Base-by-base conservation (phyloP, 2,329 filamentous ascomycete species). In the Colletotrichum karsti region DNA sequence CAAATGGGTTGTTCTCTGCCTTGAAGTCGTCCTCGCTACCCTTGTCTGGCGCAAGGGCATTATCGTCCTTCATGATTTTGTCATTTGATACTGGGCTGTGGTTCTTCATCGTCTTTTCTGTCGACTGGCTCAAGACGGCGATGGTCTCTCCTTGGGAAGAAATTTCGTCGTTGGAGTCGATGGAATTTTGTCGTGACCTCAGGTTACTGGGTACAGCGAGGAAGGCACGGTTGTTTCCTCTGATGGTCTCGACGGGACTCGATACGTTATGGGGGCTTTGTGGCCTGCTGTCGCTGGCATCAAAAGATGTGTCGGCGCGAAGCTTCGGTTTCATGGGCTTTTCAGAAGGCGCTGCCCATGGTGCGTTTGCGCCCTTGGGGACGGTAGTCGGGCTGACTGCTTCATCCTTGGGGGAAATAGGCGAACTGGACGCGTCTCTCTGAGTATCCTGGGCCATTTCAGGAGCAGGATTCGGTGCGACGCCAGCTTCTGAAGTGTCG, bases 1-100 rank as follows among this genome's bases (percentile, higher is more conserved):
- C 94, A 75, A 97, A 97, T 0, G 92, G 91, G 77, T 96, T 97
- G 77, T 94, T 85, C 6, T 91, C 86, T 10, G 95, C 90, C 13
- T 88, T 74, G 73, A 97, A 97, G 70, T 95, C 93, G 18, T 82
- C 84, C 76, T 95, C 92, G 58, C 90, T 92, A 7, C 93, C 92
- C 39, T 89, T 86, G 75, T 97, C 93, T 0, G 94, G 92, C 55
- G 85, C 89, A 69, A 97, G 81, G 0, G 93, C 93, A 70, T 91
- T 87, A 48, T 88, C 81, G 65, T 93, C 90, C 63, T 86, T 88
- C 73, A 90, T 87, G 39, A 93, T 85, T 65, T 85, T 85, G 22
- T 85, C 81, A 70, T 86, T 84, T 51, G 84, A 81, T 42, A 82
- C 74, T 71, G 79, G 69, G 70, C 76, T 72, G 61, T 72, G 62